phyloP scores from a whole-genome alignment of 768 basidiomycete genomes.

The Pisolithus sp. region DNA sequence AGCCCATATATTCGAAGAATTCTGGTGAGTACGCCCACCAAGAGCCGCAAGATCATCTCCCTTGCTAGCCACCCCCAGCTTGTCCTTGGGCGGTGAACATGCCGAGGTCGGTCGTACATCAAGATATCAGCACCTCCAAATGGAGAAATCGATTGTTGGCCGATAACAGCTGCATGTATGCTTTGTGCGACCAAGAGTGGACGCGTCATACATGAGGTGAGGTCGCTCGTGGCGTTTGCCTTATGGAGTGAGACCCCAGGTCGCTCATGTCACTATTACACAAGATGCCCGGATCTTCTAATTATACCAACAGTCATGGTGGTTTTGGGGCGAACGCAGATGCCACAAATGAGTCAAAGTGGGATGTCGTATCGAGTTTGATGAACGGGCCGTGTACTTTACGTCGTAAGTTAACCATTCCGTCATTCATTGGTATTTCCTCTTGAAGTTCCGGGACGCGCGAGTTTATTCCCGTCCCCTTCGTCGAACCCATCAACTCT shows the following conservation, averaged over 20 bases:
- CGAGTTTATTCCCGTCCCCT: constrained; percentile 11
- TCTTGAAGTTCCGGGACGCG: constrained; percentile 34
- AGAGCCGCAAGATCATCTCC: constrained; percentile 35
- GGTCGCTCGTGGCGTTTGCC: constrained; percentile 48
- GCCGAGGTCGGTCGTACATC: constrained; percentile 49
- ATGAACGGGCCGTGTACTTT: too few relatives aligned
- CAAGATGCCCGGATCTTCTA: not conserved
- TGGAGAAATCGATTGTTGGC: constrained; percentile 68
- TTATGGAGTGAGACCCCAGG: constrained; percentile 63
- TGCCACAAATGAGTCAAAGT: too few relatives aligned
- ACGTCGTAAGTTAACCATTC: constrained; percentile 40
- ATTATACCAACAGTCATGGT: too few relatives aligned
- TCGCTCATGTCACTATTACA: constrained; percentile 9
- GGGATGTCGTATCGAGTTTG: too few relatives aligned
- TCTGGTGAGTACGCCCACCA: constrained; percentile 57
- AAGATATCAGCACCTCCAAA: constrained; percentile 58
- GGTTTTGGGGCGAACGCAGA: too few relatives aligned
- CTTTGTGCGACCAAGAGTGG: constrained; percentile 75
- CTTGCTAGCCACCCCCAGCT: not conserved
- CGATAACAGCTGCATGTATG: constrained; percentile 68
- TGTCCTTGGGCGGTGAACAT: too few relatives aligned
- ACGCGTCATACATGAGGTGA: constrained; percentile 62
- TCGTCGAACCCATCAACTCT: constrained; percentile 8
- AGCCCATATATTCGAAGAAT: constrained; percentile 52
- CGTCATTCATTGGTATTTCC: constrained; percentile 41